Evolutionary conservation across 352 stramenopile species (phyloP), one percentile per base, ranked within the genome.

Genomic region (Blastocystis sp.): DNA sequence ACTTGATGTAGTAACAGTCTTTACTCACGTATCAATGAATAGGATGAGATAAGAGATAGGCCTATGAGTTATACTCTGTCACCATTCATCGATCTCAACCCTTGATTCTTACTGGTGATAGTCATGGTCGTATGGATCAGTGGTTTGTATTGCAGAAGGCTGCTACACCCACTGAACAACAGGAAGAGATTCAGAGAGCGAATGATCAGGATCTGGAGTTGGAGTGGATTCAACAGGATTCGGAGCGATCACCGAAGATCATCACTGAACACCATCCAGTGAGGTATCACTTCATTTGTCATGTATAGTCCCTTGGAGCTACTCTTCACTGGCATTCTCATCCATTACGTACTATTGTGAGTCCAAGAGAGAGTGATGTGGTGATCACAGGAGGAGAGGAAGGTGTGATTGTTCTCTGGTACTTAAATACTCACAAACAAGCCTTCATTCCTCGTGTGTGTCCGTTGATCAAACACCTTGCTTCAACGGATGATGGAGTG

Each of bases 401-500:
- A 66, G 71, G 71, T 24, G 42, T 46, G 51, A 4, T 81, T 12
- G 71, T 81, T 7, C 27, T 39, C 37, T 86, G 74, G 74, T 32
- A 35, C 19, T 43, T 27, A 7, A 16, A 74, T 1, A 74, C 46
- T 12, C 1, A 35, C 19, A 19, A 43, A 21, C 74, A 35, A 16
- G 69, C 46, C 49, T 86, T 86, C 54, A 74, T 86, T 74, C 74
- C 74, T 19, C 74, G 74, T 29, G 59, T 86, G 24, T 12, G 12
- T 1, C 9, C 1, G 21, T 12, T n/a, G 16, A 86, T 86, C 54
- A 9, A 4, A 35, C 16, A n/a, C 21, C 11, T 86, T 6, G n/a
- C 49, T 0, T 39, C 49, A 21, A 42, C 54, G 12, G 32, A 19
- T 11, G 59, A 86, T 29, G 74, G 74, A 12, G 27, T 49, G 21